Evolutionary conservation across 208 protist genomes (phyloP), one percentile per base, ranked within the genome.

Genomic region (Balamuthia mandrillaris): DNA sequence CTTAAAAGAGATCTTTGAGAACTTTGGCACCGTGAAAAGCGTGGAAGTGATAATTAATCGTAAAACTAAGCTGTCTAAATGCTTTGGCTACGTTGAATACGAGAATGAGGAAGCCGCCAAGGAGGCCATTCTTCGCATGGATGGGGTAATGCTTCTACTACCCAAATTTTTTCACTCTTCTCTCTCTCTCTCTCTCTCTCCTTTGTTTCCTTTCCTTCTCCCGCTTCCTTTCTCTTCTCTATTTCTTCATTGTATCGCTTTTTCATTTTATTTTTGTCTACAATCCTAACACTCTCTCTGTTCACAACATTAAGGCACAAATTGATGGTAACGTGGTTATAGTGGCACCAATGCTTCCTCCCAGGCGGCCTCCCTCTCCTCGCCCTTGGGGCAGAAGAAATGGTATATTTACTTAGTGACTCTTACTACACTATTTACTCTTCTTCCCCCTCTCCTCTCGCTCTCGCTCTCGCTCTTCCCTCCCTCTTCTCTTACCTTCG

Each of bases 311-410:
- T 9, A 9, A 75, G 66, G 66, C 42, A n/a, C 66, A 75, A 52
- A 75, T 75, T 4, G 66, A 75, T 31, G 66, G 66, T n/a, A 75
- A 75, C 41, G 66, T 75, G 16, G 66, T 75, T 16, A 75, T 37
- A 24, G 66, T 75, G 14, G 42, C 47, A 31, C 42, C 66, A 37
- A 31, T 75, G 27, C 27, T 75, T 6, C 66, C 66, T 18, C 66
- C 66, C n/a, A 45, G 66, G 41, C 33, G 66, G 14, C n/a, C n/a
- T n/a, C 66, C 42, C 35, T 75, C 66, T 7, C 66, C 66, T 44
- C 42, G 66, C 41, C 66, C 66, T 24, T 75, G 66, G 66, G 10
- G 24, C 9, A 4, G 66, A 29, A n/a, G n/a, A n/a, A n/a, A n/a
- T n/a, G 58, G 14, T 65, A 54, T 21, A 18, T 21, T 21, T 14